Conservation (phyloP, 305 asterid species). For the Lippia alba region DNA sequence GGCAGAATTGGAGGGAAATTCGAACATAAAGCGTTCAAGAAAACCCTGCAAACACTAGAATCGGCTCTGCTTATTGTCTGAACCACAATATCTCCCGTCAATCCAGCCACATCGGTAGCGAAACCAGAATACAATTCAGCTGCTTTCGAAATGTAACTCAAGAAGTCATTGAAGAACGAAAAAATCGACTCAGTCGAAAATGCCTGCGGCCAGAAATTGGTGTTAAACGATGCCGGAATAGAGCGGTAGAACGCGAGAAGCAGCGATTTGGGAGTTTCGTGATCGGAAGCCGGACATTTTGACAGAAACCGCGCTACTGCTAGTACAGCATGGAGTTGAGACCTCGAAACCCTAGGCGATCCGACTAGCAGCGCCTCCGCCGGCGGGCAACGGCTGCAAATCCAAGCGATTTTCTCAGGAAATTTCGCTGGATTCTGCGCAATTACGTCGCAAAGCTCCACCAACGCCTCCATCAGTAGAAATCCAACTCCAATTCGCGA, state of each 20-base stretch:
- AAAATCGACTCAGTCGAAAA: constrained; percentile 64
- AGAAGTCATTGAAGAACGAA: constrained; percentile 66
- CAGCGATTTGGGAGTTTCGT: constrained; percentile 72
- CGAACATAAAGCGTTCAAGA: constrained; percentile 65
- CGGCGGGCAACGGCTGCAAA: constrained; percentile 92
- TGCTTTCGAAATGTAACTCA: constrained; percentile 66
- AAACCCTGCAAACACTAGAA: constrained; percentile 53
- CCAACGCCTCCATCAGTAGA: constrained; percentile 74
- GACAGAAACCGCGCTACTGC: constrained; percentile 85
- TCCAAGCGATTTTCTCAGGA: constrained; percentile 74
- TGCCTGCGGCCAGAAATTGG: constrained; percentile 91
- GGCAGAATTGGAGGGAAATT: constrained; percentile 80
- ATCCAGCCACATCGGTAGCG: constrained; percentile 68
- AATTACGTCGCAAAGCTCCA: constrained; percentile 90
- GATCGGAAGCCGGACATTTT: constrained; percentile 61
- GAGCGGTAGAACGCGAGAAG: constrained; percentile 81
- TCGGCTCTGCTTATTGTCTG: constrained; percentile 58
- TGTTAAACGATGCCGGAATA: constrained; percentile 71
- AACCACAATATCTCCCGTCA: constrained; percentile 76
- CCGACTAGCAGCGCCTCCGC: constrained; percentile 66
- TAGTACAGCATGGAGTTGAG: constrained; percentile 88
- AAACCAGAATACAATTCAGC: constrained; percentile 67
- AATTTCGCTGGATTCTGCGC: constrained; percentile 70
- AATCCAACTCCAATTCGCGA: constrained; percentile 35
- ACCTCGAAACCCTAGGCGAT: constrained; percentile 86